Percentiles rank a stretch among this genome's conserved stretches.
These are phyloP conservation scores for Pseudotsuga menziesii DNA, from an alignment of 75 land plant genomes.

Conservation along the genomic window DNA sequence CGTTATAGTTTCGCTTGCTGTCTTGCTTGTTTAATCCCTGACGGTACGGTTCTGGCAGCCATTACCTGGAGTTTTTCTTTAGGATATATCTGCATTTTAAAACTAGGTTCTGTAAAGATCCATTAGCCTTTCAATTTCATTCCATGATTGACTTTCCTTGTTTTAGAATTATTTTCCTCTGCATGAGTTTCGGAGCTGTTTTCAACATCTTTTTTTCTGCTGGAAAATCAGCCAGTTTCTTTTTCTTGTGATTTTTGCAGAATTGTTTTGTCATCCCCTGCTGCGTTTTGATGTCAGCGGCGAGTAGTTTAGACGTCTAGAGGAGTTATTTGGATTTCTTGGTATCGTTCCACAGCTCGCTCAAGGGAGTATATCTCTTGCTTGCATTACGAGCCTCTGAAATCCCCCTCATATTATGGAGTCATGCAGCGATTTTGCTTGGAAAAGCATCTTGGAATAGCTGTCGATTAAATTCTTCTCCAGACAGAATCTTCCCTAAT, in stretches of 20 bases:
- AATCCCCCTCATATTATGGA: background rate
- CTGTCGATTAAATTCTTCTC: background rate
- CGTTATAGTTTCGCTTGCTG: background rate
- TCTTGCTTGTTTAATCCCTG: too few relatives aligned
- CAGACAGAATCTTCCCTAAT: background rate
- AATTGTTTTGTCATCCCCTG: background rate
- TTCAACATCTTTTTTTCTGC: background rate
- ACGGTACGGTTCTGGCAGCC: background rate
- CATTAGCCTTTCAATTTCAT: background rate
- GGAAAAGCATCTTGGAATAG: background rate
- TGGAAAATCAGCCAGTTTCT: background rate
- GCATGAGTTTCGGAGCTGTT: background rate
- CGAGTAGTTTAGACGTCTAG: background rate
- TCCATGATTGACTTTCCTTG: background rate
- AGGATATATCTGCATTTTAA: background rate
- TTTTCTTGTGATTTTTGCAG: background rate
- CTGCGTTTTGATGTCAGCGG: background rate
- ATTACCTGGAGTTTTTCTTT: background rate
- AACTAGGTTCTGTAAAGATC: background rate
- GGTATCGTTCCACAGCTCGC: background rate
- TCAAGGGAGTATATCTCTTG: background rate
- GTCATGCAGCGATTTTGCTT: background rate
- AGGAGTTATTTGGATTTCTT: background rate
- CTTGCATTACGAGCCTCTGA: background rate
- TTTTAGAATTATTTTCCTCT: background rate